phyloP scores from a whole-genome alignment of 2,329 filamentous ascomycete species.

The Aureobasidium melanogenum region DNA sequence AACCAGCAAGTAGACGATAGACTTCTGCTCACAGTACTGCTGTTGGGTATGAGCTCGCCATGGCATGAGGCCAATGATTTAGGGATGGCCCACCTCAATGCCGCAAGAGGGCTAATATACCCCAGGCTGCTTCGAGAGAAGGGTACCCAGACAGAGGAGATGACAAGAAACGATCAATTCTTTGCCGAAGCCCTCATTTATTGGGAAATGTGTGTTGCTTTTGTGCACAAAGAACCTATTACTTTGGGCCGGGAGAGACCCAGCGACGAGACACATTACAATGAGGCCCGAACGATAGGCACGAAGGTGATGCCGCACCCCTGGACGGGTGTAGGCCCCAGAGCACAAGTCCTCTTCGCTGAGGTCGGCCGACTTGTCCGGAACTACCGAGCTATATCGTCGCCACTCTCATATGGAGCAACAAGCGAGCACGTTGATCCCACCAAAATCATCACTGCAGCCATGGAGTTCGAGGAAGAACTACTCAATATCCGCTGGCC shows the following conservation, averaged over 20 bases:
- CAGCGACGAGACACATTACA: slow-evolving; percentile 19
- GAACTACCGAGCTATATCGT: slow-evolving; percentile 13
- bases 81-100: slow-evolving; percentile 45
- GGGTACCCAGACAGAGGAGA: slow-evolving; percentile 23
- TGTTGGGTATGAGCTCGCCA: slow-evolving; percentile 51
- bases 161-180: slow-evolving; percentile 34
- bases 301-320: slow-evolving; percentile 29
- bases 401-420: background rate
- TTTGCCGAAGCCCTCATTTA: slow-evolving; percentile 51
- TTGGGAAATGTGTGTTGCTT: slow-evolving; percentile 51
- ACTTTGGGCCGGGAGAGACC: slow-evolving; percentile 1
- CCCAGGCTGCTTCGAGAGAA: slow-evolving; percentile 34
- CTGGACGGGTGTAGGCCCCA: slow-evolving; percentile 42
- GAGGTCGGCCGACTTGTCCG: slow-evolving; percentile 34
- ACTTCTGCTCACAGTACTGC: slow-evolving; percentile 44
- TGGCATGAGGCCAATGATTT: slow-evolving; percentile 52
- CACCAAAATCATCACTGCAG: slow-evolving; percentile 21
- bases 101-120: slow-evolving; percentile 33
- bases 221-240: slow-evolving; percentile 36
- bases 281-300: background rate
- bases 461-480: slow-evolving; percentile 38
- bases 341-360: slow-evolving; percentile 36
- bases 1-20: slow-evolving; percentile 17
- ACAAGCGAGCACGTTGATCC: slow-evolving; percentile 16
- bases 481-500: slow-evolving; percentile 42